Conservation (phyloP, 2,329 filamentous ascomycete genomes). For the Aspergillus udagawae region DNA sequence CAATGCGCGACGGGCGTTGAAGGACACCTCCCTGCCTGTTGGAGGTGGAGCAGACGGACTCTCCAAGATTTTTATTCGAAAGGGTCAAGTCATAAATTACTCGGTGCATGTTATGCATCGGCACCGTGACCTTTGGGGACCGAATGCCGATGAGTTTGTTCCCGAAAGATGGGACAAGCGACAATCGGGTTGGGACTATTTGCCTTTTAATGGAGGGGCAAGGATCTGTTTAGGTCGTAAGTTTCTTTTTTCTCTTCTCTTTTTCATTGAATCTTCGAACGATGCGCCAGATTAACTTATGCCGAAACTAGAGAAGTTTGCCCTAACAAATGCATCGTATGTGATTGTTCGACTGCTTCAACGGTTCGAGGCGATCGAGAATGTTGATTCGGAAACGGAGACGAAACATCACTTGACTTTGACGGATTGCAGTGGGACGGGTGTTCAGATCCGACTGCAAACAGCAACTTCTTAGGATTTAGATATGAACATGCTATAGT, state of each 20-base stretch:
- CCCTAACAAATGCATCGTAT: slow-evolving; percentile 65
- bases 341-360: slow-evolving; percentile 70
- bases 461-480: no score
- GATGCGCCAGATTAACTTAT: no score
- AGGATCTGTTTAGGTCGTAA: slow-evolving; percentile 65
- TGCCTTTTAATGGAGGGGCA: slow-evolving; percentile 72
- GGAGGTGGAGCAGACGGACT: slow-evolving; percentile 60
- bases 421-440: not conserved
- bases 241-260: no score
- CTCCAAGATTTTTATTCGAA: slow-evolving; percentile 61
- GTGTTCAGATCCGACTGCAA: no score
- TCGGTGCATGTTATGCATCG: slow-evolving; percentile 70
- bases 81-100: slow-evolving; percentile 64
- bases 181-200: slow-evolving; percentile 61
- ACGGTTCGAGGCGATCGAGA: slow-evolving; percentile 60
- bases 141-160: slow-evolving; percentile 51
- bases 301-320: slow-evolving; percentile 60
- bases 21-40: slow-evolving; percentile 41
- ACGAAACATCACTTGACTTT: not conserved
- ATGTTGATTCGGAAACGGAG: slow-evolving; percentile 5
- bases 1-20: slow-evolving; percentile 39
- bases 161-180: slow-evolving; percentile 70
- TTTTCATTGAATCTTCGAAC: no score
- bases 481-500: no score
- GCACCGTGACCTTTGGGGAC: slow-evolving; percentile 49